These are phyloP conservation scores for Solanum appendiculatum DNA, from an alignment of 257 asterid species.

Conservation along the genomic window DNA sequence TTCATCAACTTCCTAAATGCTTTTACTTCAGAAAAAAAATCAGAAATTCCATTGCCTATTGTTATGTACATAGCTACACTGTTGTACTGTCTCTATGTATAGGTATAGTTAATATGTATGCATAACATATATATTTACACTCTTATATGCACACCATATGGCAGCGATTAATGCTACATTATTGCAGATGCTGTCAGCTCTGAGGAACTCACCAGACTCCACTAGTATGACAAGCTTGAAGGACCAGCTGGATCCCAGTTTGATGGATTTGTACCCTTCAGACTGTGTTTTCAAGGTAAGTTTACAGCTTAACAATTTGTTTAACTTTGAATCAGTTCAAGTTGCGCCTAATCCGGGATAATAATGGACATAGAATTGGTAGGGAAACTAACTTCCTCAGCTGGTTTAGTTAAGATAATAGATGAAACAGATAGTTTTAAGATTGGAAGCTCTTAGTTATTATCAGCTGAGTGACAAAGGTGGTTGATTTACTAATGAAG, in stretches of 20 bases:
- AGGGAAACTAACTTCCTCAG: background rate
- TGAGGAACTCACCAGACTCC: conserved; percentile 71
- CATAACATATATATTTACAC: background rate
- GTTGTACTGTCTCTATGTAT: background rate
- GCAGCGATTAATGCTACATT: conserved; percentile 4
- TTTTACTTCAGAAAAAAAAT: background rate
- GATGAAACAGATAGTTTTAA: background rate
- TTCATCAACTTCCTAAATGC: background rate
- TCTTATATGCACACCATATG: background rate
- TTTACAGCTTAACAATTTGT: background rate
- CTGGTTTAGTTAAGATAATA: background rate
- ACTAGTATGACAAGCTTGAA: conserved; percentile 75
- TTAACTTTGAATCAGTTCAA: background rate
- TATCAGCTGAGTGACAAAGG: background rate
- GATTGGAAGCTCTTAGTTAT: background rate
- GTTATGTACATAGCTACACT: background rate
- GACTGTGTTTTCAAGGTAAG: conserved; percentile 92
- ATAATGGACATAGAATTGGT: background rate
- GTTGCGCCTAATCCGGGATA: background rate
- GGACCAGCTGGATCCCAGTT: conserved; percentile 66
- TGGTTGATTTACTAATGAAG: background rate
- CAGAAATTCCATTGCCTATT: background rate
- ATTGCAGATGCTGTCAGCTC: conserved; percentile 82
- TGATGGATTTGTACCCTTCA: conserved; percentile 80
- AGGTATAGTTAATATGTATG: background rate